Evolutionary conservation across 306 rosid species (phyloP).

Genomic region (Vigna unguiculata): DNA sequence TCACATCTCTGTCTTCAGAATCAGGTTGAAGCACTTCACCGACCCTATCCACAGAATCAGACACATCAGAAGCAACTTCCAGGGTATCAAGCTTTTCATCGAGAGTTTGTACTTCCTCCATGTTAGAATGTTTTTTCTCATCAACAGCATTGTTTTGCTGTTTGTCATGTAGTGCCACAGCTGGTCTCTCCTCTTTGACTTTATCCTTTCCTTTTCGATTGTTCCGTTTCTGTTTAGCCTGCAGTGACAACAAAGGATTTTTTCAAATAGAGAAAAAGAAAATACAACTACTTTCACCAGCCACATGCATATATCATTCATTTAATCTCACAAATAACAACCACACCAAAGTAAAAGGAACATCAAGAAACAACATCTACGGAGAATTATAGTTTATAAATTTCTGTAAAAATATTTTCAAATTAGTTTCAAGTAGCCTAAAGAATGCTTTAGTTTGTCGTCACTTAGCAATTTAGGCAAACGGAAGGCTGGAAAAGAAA

Average conservation of each 20-base stretch:
- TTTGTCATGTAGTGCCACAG: constrained; percentile 52
- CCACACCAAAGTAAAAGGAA: constrained; percentile 28
- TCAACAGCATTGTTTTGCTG: constrained; percentile 53
- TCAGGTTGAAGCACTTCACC: constrained; percentile 74
- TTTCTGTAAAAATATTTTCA: constrained; percentile 10
- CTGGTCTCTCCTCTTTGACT: constrained; percentile 74
- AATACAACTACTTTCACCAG: constrained; percentile 18
- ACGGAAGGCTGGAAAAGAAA: constrained; percentile 6
- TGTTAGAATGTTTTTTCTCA: constrained; percentile 57
- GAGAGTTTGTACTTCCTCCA: constrained; percentile 63
- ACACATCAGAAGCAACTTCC: constrained; percentile 82
- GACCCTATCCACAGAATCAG: constrained; percentile 83
- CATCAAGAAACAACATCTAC: constrained; percentile 27
- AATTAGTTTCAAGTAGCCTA: constrained; percentile 9
- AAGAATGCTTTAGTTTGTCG: constrained; percentile 27
- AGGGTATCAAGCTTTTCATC: constrained; percentile 68
- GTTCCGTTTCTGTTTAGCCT: constrained; percentile 95
- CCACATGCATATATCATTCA: constrained; percentile 10
- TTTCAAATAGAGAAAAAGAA: constrained; percentile 38
- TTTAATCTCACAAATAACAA: constrained; percentile 20
- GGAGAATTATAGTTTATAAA: constrained; percentile 14
- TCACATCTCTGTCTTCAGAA: constrained; percentile 89
- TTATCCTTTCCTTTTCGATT: constrained; percentile 88
- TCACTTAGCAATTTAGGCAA: not conserved
- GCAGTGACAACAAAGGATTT: constrained; percentile 40